Conservation (phyloP, 2,329 filamentous ascomycete genomes). For the Ophiostoma angusticollis region DNA sequence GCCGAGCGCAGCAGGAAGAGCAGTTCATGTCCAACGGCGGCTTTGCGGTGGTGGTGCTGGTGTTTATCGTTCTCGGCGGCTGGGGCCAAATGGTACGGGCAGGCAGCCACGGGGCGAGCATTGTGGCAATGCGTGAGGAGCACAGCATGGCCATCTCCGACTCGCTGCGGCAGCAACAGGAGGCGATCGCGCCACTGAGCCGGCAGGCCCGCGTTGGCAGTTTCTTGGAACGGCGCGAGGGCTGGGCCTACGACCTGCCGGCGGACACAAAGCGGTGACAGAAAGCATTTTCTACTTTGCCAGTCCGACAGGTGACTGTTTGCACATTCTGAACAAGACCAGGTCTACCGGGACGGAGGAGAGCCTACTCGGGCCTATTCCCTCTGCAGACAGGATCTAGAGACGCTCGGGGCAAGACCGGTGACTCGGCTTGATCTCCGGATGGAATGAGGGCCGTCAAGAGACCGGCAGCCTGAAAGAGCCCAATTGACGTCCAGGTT, state of each 20-base stretch:
- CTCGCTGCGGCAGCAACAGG: constrained; percentile 39
- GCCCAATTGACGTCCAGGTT: too few species aligned
- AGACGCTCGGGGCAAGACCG: too few species aligned
- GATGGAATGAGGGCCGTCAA: too few species aligned
- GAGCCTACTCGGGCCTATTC: too few species aligned
- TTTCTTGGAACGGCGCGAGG: constrained; percentile 64
- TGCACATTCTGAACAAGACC: too few species aligned
- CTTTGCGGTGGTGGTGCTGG: constrained; percentile 61
- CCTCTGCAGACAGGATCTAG: too few species aligned
- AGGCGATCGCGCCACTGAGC: constrained; percentile 37
- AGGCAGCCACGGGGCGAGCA: constrained; percentile 44
- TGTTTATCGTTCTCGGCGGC: constrained; percentile 56
- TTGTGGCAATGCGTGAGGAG: constrained; percentile 54
- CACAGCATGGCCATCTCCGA: constrained; percentile 55
- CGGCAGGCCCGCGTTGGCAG: constrained; percentile 58
- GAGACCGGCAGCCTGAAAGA: too few species aligned
- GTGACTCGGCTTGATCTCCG: too few species aligned
- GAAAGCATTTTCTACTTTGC: too few species aligned
- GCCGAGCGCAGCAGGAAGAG: constrained; percentile 33
- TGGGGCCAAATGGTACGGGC: constrained; percentile 61
- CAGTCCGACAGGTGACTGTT: too few species aligned
- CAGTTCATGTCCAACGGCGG: constrained; percentile 65
- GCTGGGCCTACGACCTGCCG: constrained; percentile 18
- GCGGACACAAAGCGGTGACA: too few species aligned
- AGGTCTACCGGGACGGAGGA: too few species aligned